Base-by-base conservation (phyloP, 305 asterid species). In the Euphrasia arctica region DNA sequence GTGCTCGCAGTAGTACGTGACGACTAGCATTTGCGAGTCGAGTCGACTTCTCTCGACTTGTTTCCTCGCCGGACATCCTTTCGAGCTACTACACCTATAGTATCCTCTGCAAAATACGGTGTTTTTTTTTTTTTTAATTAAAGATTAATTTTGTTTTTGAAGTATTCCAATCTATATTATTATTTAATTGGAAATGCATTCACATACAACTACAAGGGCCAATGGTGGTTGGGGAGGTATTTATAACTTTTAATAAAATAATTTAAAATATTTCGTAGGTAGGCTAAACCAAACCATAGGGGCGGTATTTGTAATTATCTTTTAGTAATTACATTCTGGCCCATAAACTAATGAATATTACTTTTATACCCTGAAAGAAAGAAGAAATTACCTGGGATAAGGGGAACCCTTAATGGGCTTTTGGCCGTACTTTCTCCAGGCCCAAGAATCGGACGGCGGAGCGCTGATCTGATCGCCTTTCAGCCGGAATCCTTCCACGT, bases 321-420 rank as follows among this genome's bases (percentile, higher is more conserved):
- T 3, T 39, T 2, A 8, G 7, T 39, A 1, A 39, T 39, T 39
- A 39, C 45, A 39, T 39, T 39, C 11, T 8, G 11, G 45, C 12
- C 45, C 45, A 39, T 39, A 39, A 8, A 8, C 11, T 39, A 8
- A 39, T 39, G 45, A 39, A 9, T 39, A 39, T 39, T 39, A 7
- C 2, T 9, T 9, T 39, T 39, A 2, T 11, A 8, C 9, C 45
- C 45, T 2, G 3, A 9, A 39, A 39, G 6, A 3, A 8, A 39
- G 45, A 52, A 48, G 7, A 50, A 5, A 50, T 54, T 82, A 88
- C 99, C 99, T 83, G 0, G 99, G 99, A 74, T 88, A 88, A 0
- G 99, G 99, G 52, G 99, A 93, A 28, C 99, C 99, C 74, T 93
- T 93, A 69, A 93, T 90, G 63, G 99, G 99, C 72, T 93, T 93